Conservation (phyloP, 202 grass and related monocot genomes). For the Eragrostis tef region DNA sequence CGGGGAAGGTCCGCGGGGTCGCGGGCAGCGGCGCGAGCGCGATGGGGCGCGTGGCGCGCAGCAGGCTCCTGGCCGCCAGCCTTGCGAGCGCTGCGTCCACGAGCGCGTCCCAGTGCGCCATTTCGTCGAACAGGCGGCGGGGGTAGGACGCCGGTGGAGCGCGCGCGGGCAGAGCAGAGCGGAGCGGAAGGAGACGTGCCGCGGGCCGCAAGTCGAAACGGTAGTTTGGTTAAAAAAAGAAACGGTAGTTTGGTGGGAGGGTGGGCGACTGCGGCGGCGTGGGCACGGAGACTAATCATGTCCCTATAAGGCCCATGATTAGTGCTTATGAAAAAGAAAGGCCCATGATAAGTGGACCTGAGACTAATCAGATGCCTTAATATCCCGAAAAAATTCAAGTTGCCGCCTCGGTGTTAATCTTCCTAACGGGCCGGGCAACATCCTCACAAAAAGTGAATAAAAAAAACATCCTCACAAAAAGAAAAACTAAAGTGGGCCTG, state of each 20-base stretch:
- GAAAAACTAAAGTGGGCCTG: too few relatives aligned
- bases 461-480: too few relatives aligned
- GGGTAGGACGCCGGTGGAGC: background rate
- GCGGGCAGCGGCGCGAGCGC: conserved; percentile 39
- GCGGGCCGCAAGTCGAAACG: background rate
- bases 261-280: background rate
- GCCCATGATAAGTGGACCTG: too few relatives aligned
- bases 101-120: conserved; percentile 74
- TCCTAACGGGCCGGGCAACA: too few relatives aligned
- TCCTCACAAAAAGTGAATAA: too few relatives aligned
- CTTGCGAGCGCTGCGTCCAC: conserved; percentile 59
- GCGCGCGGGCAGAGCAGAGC: background rate
- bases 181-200: background rate
- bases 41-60: conserved; percentile 75
- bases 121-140: conserved; percentile 43
- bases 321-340: too few relatives aligned
- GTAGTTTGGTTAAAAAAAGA: background rate
- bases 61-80: conserved; percentile 65
- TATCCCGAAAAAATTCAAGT: too few relatives aligned
- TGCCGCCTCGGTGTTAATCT: too few relatives aligned
- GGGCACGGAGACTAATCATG: too few relatives aligned
- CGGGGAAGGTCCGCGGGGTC: conserved; percentile 49
- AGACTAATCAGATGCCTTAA: too few relatives aligned
- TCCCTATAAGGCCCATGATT: too few relatives aligned
- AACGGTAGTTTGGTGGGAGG: background rate